These are phyloP conservation scores for Fomitopsis schrenkii DNA, from an alignment of 1,284 basidiomycete genomes.

Conservation along the genomic window DNA sequence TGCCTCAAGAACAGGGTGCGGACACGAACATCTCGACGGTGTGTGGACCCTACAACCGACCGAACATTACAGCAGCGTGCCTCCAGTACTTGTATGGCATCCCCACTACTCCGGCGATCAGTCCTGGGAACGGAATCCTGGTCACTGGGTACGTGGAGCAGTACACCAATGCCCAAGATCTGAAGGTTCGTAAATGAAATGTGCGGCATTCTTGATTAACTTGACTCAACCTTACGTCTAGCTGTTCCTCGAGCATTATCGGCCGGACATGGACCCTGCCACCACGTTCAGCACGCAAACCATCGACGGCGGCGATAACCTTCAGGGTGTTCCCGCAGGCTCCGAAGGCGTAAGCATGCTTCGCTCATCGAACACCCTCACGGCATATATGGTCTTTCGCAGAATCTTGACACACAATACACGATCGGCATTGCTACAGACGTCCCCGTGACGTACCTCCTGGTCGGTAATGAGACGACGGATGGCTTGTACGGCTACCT, in stretches of 20 bases:
- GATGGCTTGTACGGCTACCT: slow-evolving; percentile 13
- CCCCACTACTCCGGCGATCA: slow-evolving; percentile 39
- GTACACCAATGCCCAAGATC: slow-evolving; percentile 48
- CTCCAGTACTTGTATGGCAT: slow-evolving; percentile 49
- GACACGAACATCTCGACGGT: not conserved
- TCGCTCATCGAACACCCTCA: too few relatives aligned
- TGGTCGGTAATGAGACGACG: slow-evolving; percentile 13
- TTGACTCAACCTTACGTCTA: not conserved
- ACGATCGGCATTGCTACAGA: slow-evolving; percentile 55
- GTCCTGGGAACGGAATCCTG: slow-evolving; percentile 44
- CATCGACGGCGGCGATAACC: not conserved
- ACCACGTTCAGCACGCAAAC: not conserved
- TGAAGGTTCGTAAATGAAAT: slow-evolving; percentile 27
- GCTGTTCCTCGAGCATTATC: not conserved
- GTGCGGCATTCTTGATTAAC: not conserved
- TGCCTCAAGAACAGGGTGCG: not conserved
- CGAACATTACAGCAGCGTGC: slow-evolving; percentile 37
- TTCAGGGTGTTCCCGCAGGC: not conserved
- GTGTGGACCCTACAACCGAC: not conserved
- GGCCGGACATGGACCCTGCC: not conserved
- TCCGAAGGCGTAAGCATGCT: not conserved
- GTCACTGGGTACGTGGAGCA: slow-evolving; percentile 54
- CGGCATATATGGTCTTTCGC: not conserved
- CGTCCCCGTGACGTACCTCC: slow-evolving; percentile 19
- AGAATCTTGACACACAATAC: slow-evolving; percentile 60